These are phyloP conservation scores for Cytospora schulzeri DNA, from an alignment of 2,329 filamentous ascomycete genomes.

Conservation along the genomic window DNA sequence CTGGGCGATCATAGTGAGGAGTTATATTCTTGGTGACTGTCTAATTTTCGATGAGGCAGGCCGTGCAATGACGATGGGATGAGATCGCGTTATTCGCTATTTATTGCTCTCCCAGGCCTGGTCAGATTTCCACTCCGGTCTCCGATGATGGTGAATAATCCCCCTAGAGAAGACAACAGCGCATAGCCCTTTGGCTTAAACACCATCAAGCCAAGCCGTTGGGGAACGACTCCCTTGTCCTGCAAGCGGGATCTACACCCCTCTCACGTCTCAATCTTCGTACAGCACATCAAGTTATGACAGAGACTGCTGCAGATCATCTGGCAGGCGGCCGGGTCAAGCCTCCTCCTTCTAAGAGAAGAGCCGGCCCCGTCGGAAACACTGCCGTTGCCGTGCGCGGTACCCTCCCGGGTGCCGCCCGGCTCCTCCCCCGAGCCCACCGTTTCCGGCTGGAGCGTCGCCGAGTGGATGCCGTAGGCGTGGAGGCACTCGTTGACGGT, in stretches of 20 bases:
- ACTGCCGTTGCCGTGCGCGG: conserved; percentile 10
- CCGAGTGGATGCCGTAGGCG: conserved; percentile 72
- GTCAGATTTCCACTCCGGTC: too few relatives aligned
- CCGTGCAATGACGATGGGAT: not conserved
- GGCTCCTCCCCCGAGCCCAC: conserved; percentile 26
- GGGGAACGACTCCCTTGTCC: not conserved
- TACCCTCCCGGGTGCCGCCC: conserved; percentile 5
- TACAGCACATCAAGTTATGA: conserved; percentile 55
- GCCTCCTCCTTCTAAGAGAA: conserved; percentile 32
- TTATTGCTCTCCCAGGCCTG: too few relatives aligned
- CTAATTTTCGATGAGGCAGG: too few relatives aligned
- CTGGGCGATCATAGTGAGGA: too few relatives aligned
- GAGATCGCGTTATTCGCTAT: too few relatives aligned
- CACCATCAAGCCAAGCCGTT: not conserved
- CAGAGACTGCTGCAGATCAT: conserved; percentile 55
- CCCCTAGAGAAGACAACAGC: not conserved
- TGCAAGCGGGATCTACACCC: not conserved
- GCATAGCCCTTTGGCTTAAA: not conserved
- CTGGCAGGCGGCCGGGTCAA: conserved; percentile 47
- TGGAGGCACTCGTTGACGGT: conserved; percentile 70
- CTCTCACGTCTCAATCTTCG: conserved; percentile 28
- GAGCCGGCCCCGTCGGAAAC: conserved; percentile 24
- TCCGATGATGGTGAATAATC: not conserved
- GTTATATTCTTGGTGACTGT: too few relatives aligned
- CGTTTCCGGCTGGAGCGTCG: conserved; percentile 69